Evolutionary conservation across 805 yeast genomes (phyloP), one percentile per base, ranked within the genome.

Genomic region (Saturnispora sanitii): DNA sequence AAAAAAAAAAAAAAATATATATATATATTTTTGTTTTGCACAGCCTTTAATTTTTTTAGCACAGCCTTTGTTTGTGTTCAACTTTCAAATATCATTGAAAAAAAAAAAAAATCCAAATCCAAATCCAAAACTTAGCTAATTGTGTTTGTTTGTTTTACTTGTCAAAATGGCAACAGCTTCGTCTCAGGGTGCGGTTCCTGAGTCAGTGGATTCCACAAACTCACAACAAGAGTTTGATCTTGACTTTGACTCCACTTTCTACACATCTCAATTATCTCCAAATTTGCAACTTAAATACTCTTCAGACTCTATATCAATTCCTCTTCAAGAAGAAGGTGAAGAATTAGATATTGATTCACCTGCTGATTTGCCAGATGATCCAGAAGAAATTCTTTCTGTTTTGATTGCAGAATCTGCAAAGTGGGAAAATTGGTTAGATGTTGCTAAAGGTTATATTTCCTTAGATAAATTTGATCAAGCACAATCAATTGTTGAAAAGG

Each of bases 321-420:
- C 95, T 33, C 65, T 86, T 55, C 70, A 70, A 47, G 81, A 73
- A 42, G 78, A 79, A 43, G 83, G 81, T 52, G 95, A 87, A 62
- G 82, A 85, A 46, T 95, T 90, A 47, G 81, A 85, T 39, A 75
- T 92, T 50, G 90, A 87, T 53, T 70, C 82, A 45, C 73, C 73
- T 39, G 77, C 78, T 27, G 97, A 90, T 54, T 67, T 87, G 42
- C 94, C 95, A 4, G 95, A 84, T 18, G 95, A 90, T 57, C 84
- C 95, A 4, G 70, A 76, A 34, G 97, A 92, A 54, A 68, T 92
- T 47, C 77, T 82, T 48, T 73, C 75, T 21, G 71, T 90, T 46
- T 66, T 92, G 47, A 81, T 82, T 46, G 84, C 82, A 49, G 97
- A 92, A 62, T 75, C 73, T 42, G 79, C 90, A 37, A 77, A 73